Conservation (phyloP, 805 yeast species). For the Maudiozyma pseudohumilis region DNA sequence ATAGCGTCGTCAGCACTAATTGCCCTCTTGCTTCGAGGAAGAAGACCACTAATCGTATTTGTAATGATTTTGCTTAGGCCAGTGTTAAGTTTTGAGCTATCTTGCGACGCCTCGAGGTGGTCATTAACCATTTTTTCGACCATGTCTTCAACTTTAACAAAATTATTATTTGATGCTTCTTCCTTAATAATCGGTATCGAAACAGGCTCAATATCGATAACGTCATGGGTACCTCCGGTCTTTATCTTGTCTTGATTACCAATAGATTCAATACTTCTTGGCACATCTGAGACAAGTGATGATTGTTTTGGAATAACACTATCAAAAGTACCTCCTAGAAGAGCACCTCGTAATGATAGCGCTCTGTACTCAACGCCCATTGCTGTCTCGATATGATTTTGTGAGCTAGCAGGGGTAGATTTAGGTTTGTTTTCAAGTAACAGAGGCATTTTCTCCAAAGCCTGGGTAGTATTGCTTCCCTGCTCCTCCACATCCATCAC, state of each 20-base stretch:
- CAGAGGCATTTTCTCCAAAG: too few species aligned
- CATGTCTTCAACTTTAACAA: slow-evolving; percentile 12
- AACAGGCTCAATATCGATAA: slow-evolving; percentile 5
- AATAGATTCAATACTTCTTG: not conserved
- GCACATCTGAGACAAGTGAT: too few species aligned
- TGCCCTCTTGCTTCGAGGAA: slow-evolving; percentile 11
- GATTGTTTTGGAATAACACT: too few species aligned
- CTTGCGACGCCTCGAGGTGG: slow-evolving; percentile 12
- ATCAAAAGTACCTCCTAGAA: not conserved
- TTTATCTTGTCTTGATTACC: not conserved
- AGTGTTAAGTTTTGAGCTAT: slow-evolving; percentile 8
- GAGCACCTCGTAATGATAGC: not conserved
- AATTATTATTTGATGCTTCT: not conserved
- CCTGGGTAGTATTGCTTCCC: not conserved
- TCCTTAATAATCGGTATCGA: too few species aligned
- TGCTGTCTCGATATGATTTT: too few species aligned
- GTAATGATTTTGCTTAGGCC: slow-evolving; percentile 16
- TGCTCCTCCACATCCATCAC: not conserved
- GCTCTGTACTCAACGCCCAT: not conserved
- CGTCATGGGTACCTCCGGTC: slow-evolving; percentile 1
- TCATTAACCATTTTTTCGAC: slow-evolving; percentile 17
- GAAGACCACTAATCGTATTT: slow-evolving; percentile 16
- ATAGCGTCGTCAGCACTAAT: slow-evolving; percentile 6
- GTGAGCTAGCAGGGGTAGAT: too few species aligned
- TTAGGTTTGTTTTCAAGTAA: too few species aligned